Evolutionary conservation across 2,329 filamentous ascomycete species (phyloP).

Genomic region (Didymella lethalis): DNA sequence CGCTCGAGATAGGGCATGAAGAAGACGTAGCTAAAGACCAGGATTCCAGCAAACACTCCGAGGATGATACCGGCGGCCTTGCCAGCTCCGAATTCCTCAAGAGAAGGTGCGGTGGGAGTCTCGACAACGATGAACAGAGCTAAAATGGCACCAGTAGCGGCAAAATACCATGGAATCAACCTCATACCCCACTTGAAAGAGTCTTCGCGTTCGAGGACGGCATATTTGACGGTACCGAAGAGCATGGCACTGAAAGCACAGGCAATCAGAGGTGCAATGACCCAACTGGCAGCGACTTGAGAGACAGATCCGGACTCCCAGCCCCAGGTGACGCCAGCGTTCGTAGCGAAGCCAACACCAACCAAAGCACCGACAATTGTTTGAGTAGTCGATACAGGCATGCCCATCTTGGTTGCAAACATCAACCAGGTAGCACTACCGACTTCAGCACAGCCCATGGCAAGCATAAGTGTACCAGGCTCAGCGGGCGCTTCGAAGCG

Average conservation of each 20-base stretch:
- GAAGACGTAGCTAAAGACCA: slow-evolving; percentile 37
- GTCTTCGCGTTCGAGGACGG: slow-evolving; percentile 59
- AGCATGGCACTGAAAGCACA: slow-evolving; percentile 59
- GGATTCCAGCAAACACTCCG: slow-evolving; percentile 36
- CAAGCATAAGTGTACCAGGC: slow-evolving; percentile 65
- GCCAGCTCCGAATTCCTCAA: slow-evolving; percentile 42
- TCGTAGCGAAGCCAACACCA: slow-evolving; percentile 64
- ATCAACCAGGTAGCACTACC: slow-evolving; percentile 65
- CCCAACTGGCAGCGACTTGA: slow-evolving; percentile 56
- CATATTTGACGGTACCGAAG: slow-evolving; percentile 60
- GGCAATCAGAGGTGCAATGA: slow-evolving; percentile 59
- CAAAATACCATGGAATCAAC: slow-evolving; percentile 59
- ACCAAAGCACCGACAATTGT: slow-evolving; percentile 67
- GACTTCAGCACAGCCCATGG: slow-evolving; percentile 64
- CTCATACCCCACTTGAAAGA: slow-evolving; percentile 60
- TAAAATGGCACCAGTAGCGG: slow-evolving; percentile 58
- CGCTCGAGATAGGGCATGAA: slow-evolving; percentile 42
- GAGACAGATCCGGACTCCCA: slow-evolving; percentile 40
- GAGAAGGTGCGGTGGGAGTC: slow-evolving; percentile 46
- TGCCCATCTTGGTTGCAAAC: slow-evolving; percentile 59
- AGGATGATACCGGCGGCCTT: slow-evolving; percentile 40
- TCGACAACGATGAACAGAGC: slow-evolving; percentile 67
- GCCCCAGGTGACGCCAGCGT: slow-evolving; percentile 33
- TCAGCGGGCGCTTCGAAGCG: slow-evolving; percentile 54
- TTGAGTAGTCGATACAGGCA: slow-evolving; percentile 69